Conservation (phyloP, 169 alveolate genomes). For the Theileria orientalis region DNA sequence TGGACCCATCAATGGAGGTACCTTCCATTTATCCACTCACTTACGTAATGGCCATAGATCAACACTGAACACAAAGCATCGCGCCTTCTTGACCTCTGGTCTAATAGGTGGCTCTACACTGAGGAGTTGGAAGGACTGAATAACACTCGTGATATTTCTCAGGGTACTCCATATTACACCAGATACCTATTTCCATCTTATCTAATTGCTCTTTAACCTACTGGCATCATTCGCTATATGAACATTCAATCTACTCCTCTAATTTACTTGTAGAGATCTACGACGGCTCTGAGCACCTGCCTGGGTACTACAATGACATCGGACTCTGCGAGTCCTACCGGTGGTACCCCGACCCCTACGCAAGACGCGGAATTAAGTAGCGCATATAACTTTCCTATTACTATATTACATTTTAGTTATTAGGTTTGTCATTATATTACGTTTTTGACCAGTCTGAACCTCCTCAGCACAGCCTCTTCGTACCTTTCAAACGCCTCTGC, state of each 20-base stretch:
- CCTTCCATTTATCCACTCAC: not conserved
- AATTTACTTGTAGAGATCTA: constrained; percentile 34
- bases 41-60: constrained; percentile 6
- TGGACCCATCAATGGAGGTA: constrained; percentile 70
- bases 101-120: constrained; percentile 83
- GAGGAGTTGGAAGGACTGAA: constrained; percentile 77
- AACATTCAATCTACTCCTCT: not conserved
- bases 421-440: not conserved
- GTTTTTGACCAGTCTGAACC: not conserved
- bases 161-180: constrained; percentile 16
- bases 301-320: constrained; percentile 56
- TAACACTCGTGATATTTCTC: constrained; percentile 28
- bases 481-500: not conserved
- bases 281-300: constrained; percentile 54
- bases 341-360: constrained; percentile 65
- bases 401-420: not conserved
- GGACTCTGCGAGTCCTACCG: constrained; percentile 63
- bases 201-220: not conserved
- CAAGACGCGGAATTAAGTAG: constrained; percentile 12
- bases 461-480: constrained; percentile 1
- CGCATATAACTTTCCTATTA: not conserved
- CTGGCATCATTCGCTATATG: not conserved
- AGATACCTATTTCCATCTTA: not conserved
- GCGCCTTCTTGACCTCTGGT: constrained; percentile 82
- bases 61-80: constrained; percentile 62